Base-by-base conservation (phyloP, 306 rosid species). In the Lagenaria siceraria region DNA sequence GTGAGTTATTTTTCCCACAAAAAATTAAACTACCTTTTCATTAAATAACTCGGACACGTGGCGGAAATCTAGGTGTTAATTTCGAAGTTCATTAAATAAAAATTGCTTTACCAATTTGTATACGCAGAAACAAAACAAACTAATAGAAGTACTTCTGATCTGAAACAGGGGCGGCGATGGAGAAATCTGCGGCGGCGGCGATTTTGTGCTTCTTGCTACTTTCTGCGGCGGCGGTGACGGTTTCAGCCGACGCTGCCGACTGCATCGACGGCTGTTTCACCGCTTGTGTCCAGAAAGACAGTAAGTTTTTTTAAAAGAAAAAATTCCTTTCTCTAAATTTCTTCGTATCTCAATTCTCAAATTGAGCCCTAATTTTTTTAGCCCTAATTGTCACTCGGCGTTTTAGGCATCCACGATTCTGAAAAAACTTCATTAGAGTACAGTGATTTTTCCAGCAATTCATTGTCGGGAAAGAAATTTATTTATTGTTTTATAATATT, bases 261-360 rank as follows among this genome's bases (percentile, higher is more conserved):
- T 69, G 75, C 55, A 69, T 69, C 12, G 75, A 69, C 75, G 75
- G 7, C 55, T 69, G 75, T 19, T 69, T 42, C 75, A 69, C 75
- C n/a, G 75, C 5, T 18, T 69, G 75, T 43, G 75, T 69, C 36
- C 75, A 69, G 55, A 69, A 25, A 69, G 75, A 69, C 13, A 1
- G 75, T 69, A 8, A 21, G 51, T 43, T 43, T 36, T 38, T 38
- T 38, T 33, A 33, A 33, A 2, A 33, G 0, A 29, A 29, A 29
- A 29, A 29, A 29, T 33, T 33, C 31, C 31, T 29, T 29, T 29
- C 31, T 29, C 31, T 5, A 5, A 5, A 5, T 33, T 33, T 33
- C 36, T 33, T 33, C 36, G 36, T 33, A 33, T 33, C 36, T 33
- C 36, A 33, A 2, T 33, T 33, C 36, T 33, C 36, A 33, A 33